Evolutionary conservation across 257 asterid species (phyloP), one percentile per base, ranked within the genome.

Genomic region (Solanum paucissectum): DNA sequence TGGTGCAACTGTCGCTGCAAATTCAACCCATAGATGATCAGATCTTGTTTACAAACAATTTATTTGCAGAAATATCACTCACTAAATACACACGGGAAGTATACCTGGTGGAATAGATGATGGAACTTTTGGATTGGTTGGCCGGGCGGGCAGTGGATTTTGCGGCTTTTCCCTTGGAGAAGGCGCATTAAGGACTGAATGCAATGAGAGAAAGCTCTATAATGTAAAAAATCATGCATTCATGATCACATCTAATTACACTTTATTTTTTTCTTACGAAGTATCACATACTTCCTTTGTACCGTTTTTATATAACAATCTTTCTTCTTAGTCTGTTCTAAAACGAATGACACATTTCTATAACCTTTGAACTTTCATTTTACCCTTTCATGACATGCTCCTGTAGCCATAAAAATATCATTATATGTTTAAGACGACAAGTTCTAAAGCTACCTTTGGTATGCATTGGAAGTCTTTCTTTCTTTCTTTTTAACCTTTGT

Each of bases 1-100:
- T 85, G 90, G 71, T 38, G 91, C 89, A 84, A 84, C 74, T 84
- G 91, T 90, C 25, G 46, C 90, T 87, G 85, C 81, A 87, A 88
- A 34, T 52, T 72, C 44, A 83, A 5, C 32, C 18, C 68, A 86
- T 23, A 52, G 25, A 71, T 46, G 52, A 77, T 44, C 11, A 38
- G 25, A 87, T 86, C 83, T 46, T 77, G 38, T 29, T 73, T 44
- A 55, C 40, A 66, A 46, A 73, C 66, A 86, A 72, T 14, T 11
- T 46, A 33, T 32, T 46, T 44, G 60, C n/a, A 7, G 27, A 33
- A 29, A 71, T 38, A 73, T 32, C 66, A 42, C 13, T 13, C 40
- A 33, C 34, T n/a, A 44, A 8, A 49, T 40, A 73, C 49, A 72
- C 18, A 2, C 4, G 46, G 73, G 16, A 49, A 27, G 74, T 21